Base-by-base conservation (phyloP, 192 early-diverging fungal species). In the Chytriomyces sp. region DNA sequence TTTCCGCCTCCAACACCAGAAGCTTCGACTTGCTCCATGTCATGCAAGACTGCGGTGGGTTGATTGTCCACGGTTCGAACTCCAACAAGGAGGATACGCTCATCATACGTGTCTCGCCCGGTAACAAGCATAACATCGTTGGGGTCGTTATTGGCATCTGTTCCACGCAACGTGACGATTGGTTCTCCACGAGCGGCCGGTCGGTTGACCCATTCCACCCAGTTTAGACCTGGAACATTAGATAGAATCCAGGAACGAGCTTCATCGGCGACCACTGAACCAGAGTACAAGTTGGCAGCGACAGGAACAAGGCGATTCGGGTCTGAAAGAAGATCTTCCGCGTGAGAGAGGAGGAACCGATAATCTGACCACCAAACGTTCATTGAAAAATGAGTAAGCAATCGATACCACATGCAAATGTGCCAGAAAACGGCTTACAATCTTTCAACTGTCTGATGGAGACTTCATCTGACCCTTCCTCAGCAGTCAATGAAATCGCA, bases 191-290 rank as follows among this genome's bases (percentile, higher is more conserved):
- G 69, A 18, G 78, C 78, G 50, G 64, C 49, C 5, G 78, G 78
- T 16, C 78, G 69, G 63, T 79, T 79, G 10, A 65, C 24, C 78
- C 78, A 79, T 50, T 79, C 78, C 9, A 72, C 59, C 78, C 78
- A 79, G 65, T 50, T 73, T 5, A 79, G 53, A 6, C 78, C 78
- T 10, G 78, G 78, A 45, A 72, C 78, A 26, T 68, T 50, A 2
- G 48, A 16, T 0, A 72, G 44, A 23, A 79, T 79, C 78, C 78
- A 79, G 18, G 66, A 74, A 43, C 78, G n/a, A 7, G 78, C 78
- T 28, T 79, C 78, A 46, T 79, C 78, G 13, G 78, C 78, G 9
- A 79, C 78, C 20, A 67, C 71, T 18, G 70, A 74, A 28, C 78
- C 78, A 44, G 50, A 50, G 64, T 79, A 79, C 13, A 79, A 20